Evolutionary conservation across 2,329 filamentous ascomycete genomes (phyloP).

Genomic region (Pyrenochaeta sp.): DNA sequence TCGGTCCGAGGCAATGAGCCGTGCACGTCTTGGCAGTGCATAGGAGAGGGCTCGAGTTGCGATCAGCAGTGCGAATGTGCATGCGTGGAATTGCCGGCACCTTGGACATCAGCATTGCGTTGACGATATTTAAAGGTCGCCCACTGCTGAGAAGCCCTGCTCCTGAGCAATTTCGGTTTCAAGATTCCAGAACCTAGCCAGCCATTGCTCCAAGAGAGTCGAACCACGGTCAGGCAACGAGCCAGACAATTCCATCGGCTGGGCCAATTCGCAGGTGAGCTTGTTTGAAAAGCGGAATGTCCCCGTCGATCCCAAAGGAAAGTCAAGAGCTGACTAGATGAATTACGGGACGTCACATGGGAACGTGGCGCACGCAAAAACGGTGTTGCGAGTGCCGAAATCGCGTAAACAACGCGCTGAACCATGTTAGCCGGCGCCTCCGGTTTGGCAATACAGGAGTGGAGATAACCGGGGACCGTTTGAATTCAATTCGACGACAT

Average conservation of each 20-base stretch:
- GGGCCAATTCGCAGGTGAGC: too few relatives aligned
- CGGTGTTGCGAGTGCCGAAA: neutral
- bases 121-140: neutral
- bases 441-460: constrained; percentile 18
- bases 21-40: constrained; percentile 25
- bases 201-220: neutral
- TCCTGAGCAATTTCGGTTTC: neutral
- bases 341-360: neutral
- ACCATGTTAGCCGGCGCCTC: constrained; percentile 4
- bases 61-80: constrained; percentile 23
- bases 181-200: neutral
- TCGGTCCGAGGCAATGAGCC: constrained; percentile 12
- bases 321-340: neutral
- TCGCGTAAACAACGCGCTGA: constrained; percentile 17
- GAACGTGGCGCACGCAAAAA: neutral
- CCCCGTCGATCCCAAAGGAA: neutral
- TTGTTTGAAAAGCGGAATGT: too few relatives aligned
- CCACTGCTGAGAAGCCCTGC: neutral
- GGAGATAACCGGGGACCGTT: constrained; percentile 9
- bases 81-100: constrained; percentile 6
- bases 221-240: neutral
- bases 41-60: constrained; percentile 24
- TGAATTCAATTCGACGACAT: constrained; percentile 6
- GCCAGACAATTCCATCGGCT: too few relatives aligned
- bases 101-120: constrained; percentile 3